A percentile compares a stretch with the other conserved stretches of the same genome.
phyloP scores from a whole-genome alignment of 208 protist species.

The Willaertia magna region DNA sequence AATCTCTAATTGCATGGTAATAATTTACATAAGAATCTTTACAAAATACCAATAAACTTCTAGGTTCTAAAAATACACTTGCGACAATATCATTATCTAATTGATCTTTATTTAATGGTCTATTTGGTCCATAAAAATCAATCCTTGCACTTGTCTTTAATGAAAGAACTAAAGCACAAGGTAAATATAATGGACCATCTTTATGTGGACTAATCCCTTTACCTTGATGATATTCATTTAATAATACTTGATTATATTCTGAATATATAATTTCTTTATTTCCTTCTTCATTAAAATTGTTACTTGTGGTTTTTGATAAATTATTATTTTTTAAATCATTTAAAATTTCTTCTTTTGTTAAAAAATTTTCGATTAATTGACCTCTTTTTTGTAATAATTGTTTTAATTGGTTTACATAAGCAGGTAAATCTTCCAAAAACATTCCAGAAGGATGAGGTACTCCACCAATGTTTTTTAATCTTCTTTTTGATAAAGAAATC shows the following conservation, averaged over 20 bases:
- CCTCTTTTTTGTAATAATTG: background rate
- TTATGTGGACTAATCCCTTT: conserved; percentile 68
- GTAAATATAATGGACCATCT: conserved; percentile 71
- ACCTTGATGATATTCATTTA: conserved; percentile 66
- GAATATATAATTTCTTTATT: background rate
- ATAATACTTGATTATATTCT: conserved; percentile 39
- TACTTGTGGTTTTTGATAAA: too few relatives aligned
- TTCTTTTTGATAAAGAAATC: background rate
- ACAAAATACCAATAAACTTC: conserved; percentile 61
- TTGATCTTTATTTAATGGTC: background rate
- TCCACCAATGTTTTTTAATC: background rate
- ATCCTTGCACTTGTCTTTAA: background rate
- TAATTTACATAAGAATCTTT: conserved; percentile 62
- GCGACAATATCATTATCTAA: background rate
- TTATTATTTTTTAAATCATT: too few relatives aligned
- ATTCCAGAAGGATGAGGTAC: background rate
- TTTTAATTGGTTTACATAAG: background rate
- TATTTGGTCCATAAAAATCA: background rate
- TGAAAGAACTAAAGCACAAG: conserved; percentile 34
- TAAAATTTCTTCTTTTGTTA: background rate
- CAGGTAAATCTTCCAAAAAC: background rate
- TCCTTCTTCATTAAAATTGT: background rate
- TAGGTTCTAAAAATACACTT: conserved; percentile 60
- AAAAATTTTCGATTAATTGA: background rate
- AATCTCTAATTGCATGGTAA: conserved; percentile 62